Evolutionary conservation across 768 basidiomycete species (phyloP).

Genomic region (Holtermannia corniformis): DNA sequence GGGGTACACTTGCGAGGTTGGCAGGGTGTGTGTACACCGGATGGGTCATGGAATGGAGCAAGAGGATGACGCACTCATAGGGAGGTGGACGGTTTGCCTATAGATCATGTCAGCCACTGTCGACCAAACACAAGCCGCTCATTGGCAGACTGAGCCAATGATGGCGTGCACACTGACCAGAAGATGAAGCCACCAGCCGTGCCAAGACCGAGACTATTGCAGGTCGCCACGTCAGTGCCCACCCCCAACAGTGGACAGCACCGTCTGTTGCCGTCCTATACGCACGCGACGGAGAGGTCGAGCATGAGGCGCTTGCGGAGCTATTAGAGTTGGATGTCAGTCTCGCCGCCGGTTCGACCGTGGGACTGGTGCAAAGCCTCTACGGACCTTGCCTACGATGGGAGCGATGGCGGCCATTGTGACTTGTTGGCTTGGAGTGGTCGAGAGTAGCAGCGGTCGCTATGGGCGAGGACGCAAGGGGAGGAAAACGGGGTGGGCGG

Average conservation of each 20-base stretch:
- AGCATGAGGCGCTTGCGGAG: conserved; percentile 88
- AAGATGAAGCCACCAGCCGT: conserved; percentile 63
- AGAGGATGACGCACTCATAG: conserved; percentile 57
- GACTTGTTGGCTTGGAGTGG: neutral
- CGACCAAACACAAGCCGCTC: neutral
- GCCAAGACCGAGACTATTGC: conserved; percentile 57
- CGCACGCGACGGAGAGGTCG: conserved; percentile 56
- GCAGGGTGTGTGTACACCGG: no score
- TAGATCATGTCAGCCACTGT: neutral
- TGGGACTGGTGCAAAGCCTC: no score
- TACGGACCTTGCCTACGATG: conserved; percentile 64
- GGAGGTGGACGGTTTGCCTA: conserved; percentile 78
- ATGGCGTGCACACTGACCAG: no score
- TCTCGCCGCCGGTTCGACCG: neutral
- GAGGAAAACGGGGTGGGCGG: neutral
- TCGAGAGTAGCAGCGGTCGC: neutral
- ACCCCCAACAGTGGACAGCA: no score
- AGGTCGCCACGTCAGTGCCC: neutral
- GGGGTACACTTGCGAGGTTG: no score
- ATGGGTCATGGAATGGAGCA: conserved; percentile 14
- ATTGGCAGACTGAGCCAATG: no score
- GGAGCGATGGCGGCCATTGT: conserved; percentile 72
- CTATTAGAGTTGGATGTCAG: conserved; percentile 14
- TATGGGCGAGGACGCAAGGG: neutral
- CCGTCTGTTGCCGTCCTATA: neutral